Percentiles rank a stretch among this genome's conserved stretches.
Evolutionary conservation across 2,329 filamentous ascomycete genomes (phyloP).

Genomic region (Penicillium sp.): DNA sequence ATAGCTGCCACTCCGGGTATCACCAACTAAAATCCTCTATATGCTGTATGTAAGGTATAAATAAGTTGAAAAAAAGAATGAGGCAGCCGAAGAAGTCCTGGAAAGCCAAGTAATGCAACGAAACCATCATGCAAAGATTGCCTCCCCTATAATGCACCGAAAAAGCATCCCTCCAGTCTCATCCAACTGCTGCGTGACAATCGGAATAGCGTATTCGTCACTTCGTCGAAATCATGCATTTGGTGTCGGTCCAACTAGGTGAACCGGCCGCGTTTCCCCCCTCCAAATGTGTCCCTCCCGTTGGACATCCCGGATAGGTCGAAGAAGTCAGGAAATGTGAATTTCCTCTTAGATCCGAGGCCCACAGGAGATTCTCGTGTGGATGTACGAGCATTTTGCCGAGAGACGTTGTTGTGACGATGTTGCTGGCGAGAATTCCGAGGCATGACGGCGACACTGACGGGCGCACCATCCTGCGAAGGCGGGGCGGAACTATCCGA

Average conservation of each 20-base stretch:
- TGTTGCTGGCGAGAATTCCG: conserved; percentile 38
- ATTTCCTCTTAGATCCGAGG: conserved; percentile 45
- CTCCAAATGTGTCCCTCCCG: conserved; percentile 40
- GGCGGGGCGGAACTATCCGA: conserved; percentile 32
- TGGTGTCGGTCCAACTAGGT: conserved; percentile 28
- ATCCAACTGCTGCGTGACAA: conserved; percentile 30
- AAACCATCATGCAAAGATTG: conserved; percentile 27
- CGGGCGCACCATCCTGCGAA: conserved; percentile 31
- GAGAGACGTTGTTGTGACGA: conserved; percentile 36
- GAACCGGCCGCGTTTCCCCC: conserved; percentile 46
- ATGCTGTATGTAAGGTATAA: conserved; percentile 24
- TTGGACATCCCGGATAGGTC: conserved; percentile 44
- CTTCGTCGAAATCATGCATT: conserved; percentile 27
- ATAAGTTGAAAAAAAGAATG: conserved; percentile 7
- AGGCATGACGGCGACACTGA: conserved; percentile 42
- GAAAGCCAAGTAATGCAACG: conserved; percentile 16
- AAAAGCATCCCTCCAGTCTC: conserved; percentile 23
- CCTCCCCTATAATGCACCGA: conserved; percentile 30
- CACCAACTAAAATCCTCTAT: conserved; percentile 33
- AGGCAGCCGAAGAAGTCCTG: conserved; percentile 8
- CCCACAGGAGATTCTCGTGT: conserved; percentile 36
- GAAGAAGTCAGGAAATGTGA: conserved; percentile 46
- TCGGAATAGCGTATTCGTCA: conserved; percentile 32
- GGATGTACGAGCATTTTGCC: conserved; percentile 35
- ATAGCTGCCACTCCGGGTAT: conserved; percentile 35